Evolutionary conservation across 306 rosid genomes (phyloP), one percentile per base, ranked within the genome.

Genomic region (Quercus wislizeni): DNA sequence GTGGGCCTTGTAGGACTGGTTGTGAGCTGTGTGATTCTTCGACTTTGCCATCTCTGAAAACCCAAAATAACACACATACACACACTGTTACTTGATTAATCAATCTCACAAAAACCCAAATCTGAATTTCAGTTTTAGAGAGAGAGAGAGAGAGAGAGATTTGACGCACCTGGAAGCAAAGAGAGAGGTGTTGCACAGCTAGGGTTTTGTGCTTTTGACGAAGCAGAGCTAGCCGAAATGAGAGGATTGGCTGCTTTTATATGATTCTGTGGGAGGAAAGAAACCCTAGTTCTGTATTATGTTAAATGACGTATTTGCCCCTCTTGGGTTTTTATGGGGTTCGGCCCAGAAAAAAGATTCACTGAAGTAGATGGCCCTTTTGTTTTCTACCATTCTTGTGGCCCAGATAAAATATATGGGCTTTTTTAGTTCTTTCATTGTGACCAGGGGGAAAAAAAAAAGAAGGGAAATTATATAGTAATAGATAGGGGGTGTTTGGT

Each of bases 1-100:
- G 86, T 96, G 99, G n/a, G 99, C 99, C 86, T 96, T 96, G 89
- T 80, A 85, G 71, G 99, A 96, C 74, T 96, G 99, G 86, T 96
- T 96, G 96, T 96, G 99, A 49, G 99, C 97, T 0, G 99, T 96
- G 94, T 96, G 98, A 64, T 96, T 96, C 99, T 96, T 96, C 72
- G 99, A 96, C 97, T 96, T 96, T 6, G 99, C 99, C 99, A 96
- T 96, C 31, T 87, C 96, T 95, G 89, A 35, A 82, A 78, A 14
- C 57, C 4, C 67, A 49, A 1, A 61, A 5, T 11, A 58, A 28
- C 4, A 23, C 74, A 65, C 15, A 20, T 10, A 65, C 3, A 65
- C 15, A 20, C 28, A 59, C 3, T 43, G 5, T 10, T 19, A 23
- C 7, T 19, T 28, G 58, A 15, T 38, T 8, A 2, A 51, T 13